phyloP scores from a whole-genome alignment of 352 stramenopile species.

The Chrysophaeum taylorii region DNA sequence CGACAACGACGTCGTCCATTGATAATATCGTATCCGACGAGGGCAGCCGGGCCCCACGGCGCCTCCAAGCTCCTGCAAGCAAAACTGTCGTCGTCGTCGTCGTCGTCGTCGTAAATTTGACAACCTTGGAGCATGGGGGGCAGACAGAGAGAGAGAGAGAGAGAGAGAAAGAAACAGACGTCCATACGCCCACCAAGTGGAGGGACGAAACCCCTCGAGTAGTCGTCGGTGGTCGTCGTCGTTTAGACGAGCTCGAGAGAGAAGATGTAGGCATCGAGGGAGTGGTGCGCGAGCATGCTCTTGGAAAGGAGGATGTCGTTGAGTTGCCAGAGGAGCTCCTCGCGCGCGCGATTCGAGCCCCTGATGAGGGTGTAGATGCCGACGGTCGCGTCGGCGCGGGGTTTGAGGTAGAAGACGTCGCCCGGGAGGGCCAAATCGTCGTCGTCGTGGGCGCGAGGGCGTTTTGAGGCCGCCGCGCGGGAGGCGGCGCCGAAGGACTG shows the following conservation, averaged over 20 bases:
- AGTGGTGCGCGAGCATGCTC: conserved; percentile 62
- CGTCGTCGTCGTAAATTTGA: no score
- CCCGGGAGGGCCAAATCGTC: conserved; percentile 31
- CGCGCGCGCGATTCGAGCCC: conserved; percentile 17
- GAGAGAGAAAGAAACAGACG: no score
- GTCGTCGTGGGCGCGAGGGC: conserved; percentile 16
- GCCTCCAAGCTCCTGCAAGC: no score
- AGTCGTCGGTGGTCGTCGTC: no score
- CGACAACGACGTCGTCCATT: no score
- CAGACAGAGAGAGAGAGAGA: no score
- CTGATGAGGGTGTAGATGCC: conserved; percentile 1
- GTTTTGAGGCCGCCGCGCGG: background rate
- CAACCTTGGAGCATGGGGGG: no score
- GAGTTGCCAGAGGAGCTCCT: conserved; percentile 61
- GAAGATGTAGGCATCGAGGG: conserved; percentile 55
- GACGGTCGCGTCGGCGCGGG: conserved; percentile 17
- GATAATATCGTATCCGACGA: no score
- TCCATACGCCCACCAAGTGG: no score
- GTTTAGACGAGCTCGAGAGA: conserved; percentile 43
- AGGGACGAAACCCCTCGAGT: no score
- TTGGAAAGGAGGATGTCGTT: conserved; percentile 64
- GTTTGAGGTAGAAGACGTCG: conserved; percentile 38
- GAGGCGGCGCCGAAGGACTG: conserved; percentile 3
- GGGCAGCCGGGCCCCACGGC: no score
- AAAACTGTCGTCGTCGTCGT: no score